Evolutionary conservation across 352 stramenopile species (phyloP), one percentile per base, ranked within the genome.

Genomic region (Globisporangium iwayamae): DNA sequence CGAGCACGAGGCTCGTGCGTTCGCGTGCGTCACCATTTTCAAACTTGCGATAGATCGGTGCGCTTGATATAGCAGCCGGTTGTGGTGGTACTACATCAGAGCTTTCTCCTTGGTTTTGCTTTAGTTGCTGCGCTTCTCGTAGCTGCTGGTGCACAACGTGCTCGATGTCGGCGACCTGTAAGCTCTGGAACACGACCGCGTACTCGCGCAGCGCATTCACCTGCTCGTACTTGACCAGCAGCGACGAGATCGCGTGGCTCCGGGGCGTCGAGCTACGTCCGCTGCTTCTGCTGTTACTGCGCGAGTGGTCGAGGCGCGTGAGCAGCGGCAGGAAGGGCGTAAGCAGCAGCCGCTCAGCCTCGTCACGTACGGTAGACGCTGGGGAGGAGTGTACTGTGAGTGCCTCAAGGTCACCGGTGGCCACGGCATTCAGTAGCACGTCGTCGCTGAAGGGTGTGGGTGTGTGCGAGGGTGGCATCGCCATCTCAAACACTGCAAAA

Each of bases 271-370:
- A 38, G 18, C 41, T 22, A 30, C 14, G 16, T n/a, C 5, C 14
- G 34, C 30, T n/a, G 41, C 32, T 7, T 36, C 48, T 38, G 47
- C n/a, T 20, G 68, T 62, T 52, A n/a, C 46, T 52, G 34, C 67
- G 69, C 25, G 63, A 60, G 54, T 72, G 56, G 60, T 86, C 68
- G 13, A 89, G 72, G 2, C 78, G 78, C 28, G 73, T 73, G 5
- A 90, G 59, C 41, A 87, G 66, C 38, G 81, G 78, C 36, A 87
- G 45, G 57, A 87, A 80, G 0, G 78, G 70, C 46, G 69, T 64
- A 46, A 85, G 46, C 9, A 83, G 34, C 50, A 65, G 58, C 38
- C 43, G 32, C 41, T 62, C 30, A 0, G 3, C 28, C 9, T 46
- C 25, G n/a, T 54, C 22, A 25, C 22, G 22, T 25, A 25, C n/a